A percentile compares a stretch with the other conserved stretches of the same genome.
phyloP scores from a whole-genome alignment of 805 yeast genomes.

The Yamadazyma tumulicola region DNA sequence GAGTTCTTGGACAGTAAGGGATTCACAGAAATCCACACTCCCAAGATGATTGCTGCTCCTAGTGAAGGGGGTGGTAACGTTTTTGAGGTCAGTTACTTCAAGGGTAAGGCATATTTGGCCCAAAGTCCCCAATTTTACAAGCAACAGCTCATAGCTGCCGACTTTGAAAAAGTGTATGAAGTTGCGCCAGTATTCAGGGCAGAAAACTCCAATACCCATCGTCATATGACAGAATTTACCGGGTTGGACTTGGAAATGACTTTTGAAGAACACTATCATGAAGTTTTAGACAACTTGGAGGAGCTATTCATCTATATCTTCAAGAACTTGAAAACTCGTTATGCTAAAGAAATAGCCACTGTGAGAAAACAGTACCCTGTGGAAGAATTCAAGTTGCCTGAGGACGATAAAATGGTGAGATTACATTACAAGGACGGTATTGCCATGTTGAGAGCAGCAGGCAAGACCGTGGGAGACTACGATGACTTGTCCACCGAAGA shows the following conservation, averaged over 20 bases:
- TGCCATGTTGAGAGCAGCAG: conserved; percentile 77
- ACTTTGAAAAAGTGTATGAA: conserved; percentile 94
- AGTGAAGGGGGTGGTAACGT: conserved; percentile 98
- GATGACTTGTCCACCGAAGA: conserved; percentile 93
- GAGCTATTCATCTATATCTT: conserved; percentile 88
- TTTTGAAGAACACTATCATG: conserved; percentile 97
- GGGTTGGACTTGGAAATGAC: conserved; percentile 99
- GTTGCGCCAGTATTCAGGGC: conserved; percentile 98
- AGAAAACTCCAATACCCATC: conserved; percentile 97
- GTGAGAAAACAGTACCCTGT: conserved; percentile 96
- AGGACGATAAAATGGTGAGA: conserved; percentile 89
- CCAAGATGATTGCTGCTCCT: conserved; percentile 91
- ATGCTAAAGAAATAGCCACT: conserved; percentile 75
- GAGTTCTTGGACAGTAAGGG: conserved; percentile 69
- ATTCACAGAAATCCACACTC: conserved; percentile 93
- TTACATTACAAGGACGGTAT: conserved; percentile 90
- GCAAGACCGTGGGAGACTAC: conserved; percentile 79
- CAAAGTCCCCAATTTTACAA: conserved; percentile 98
- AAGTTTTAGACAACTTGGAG: conserved; percentile 59
- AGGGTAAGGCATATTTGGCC: conserved; percentile 88
- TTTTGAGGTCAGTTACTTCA: conserved; percentile 90
- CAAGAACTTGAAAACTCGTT: conserved; percentile 75
- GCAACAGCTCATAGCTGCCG: conserved; percentile 97
- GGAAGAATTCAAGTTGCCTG: conserved; percentile 94
- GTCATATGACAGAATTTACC: conserved; percentile 98